Evolutionary conservation across 192 early-diverging fungal genomes (phyloP), one percentile per base, ranked within the genome.

Genomic region (Anaeromyces robustus): DNA sequence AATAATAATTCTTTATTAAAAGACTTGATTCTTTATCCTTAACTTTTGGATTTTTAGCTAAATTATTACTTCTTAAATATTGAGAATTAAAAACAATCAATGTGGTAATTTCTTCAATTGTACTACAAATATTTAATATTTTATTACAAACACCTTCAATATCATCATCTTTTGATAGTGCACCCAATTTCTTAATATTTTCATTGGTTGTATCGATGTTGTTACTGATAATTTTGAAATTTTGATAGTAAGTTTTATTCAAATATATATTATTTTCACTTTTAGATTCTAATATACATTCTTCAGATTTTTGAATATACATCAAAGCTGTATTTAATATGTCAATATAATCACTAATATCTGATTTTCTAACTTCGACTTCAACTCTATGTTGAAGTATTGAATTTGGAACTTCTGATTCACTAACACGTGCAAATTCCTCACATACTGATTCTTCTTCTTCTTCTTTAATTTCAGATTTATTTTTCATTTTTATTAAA

Each of bases 401-500:
- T n/a, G 7, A 0, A 1, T 9, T 11, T 26, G 22, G 52, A 22
- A n/a, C 11, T n/a, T 68, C 52, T 7, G 13, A 1, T 39, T 68
- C 52, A n/a, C 4, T 18, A n/a, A 68, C 90, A 79, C 91, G 88
- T 30, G 86, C 80, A 1, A 84, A 83, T 22, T 86, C 87, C 31
- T 87, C 85, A 78, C 86, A 85, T 81, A 91, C 90, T 77, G n/a
- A n/a, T n/a, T 83, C 80, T 22, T 16, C 81, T 39, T 83, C 82
- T 30, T 83, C 83, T 39, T 87, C 87, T 4, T 88, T 84, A 68
- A 87, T 87, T 30, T 87, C 86, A 2, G 88, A 83, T 39, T 90
- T 86, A 39, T 87, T 89, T 34, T 86, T 83, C 80, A 86, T 87
- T 81, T 91, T 91, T 59, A 91, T 77, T 43, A 90, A 86, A 39